Percentiles rank a stretch among this genome's conserved stretches.
phyloP scores from a whole-genome alignment of 1,284 basidiomycete genomes.

The Taiwanofungus camphoratus region DNA sequence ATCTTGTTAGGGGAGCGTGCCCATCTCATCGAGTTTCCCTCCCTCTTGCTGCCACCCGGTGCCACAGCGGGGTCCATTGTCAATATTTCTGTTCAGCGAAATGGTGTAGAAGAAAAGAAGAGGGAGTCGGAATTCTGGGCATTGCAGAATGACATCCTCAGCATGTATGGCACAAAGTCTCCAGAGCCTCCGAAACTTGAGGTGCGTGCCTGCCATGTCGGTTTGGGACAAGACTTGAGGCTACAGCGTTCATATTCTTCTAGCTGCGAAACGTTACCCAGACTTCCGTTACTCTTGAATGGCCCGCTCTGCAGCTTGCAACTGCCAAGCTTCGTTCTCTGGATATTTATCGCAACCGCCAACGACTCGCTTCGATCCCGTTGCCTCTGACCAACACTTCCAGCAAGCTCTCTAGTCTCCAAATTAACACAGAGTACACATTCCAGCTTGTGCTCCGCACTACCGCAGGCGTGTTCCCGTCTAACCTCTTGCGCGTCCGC shows the following conservation, averaged over 20 bases:
- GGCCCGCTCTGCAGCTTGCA: slow-evolving; percentile 82
- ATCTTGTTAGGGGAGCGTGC: slow-evolving; percentile 89
- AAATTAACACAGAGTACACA: slow-evolving; percentile 83
- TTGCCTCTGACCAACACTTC: slow-evolving; percentile 78
- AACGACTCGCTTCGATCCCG: slow-evolving; percentile 82
- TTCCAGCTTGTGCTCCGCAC: slow-evolving; percentile 91
- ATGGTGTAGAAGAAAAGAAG: slow-evolving; percentile 74
- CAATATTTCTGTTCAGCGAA: slow-evolving; percentile 88
- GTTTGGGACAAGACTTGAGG: background rate
- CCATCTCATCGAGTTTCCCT: slow-evolving; percentile 94
- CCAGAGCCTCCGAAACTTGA: slow-evolving; percentile 72
- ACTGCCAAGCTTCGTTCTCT: slow-evolving; percentile 80
- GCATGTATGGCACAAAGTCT: slow-evolving; percentile 62
- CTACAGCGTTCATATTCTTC: slow-evolving; percentile 7
- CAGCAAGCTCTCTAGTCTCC: slow-evolving; percentile 86
- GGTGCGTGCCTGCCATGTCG: slow-evolving; percentile 35
- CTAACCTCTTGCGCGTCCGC: slow-evolving; percentile 73
- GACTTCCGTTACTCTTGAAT: slow-evolving; percentile 91
- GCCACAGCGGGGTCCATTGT: slow-evolving; percentile 93
- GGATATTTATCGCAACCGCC: slow-evolving; percentile 87
- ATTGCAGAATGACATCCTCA: slow-evolving; percentile 75
- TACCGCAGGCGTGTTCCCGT: slow-evolving; percentile 83
- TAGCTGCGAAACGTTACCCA: slow-evolving; percentile 91
- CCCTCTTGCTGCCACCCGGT: slow-evolving; percentile 84
- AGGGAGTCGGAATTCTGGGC: slow-evolving; percentile 78